phyloP scores from a whole-genome alignment of 108 stramenopile species.

The Hondaea fermentalgiana region DNA sequence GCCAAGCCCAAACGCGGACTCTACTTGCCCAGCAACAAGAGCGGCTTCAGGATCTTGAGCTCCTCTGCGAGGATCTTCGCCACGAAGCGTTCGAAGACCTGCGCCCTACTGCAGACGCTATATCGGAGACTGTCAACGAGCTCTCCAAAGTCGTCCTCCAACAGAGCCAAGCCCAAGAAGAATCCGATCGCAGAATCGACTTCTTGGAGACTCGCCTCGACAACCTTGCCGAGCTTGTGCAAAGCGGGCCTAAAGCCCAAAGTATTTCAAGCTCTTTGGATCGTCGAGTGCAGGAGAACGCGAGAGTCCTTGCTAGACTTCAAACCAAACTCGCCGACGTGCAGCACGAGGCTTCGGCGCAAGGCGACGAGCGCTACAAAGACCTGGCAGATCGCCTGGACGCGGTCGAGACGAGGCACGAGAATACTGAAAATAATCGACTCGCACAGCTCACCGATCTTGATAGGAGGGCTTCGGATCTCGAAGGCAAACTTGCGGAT shows the following conservation, averaged over 20 bases:
- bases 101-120: neutral
- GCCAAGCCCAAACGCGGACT: no score
- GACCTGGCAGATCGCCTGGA: neutral
- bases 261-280: neutral
- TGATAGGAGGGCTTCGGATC: neutral
- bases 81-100: neutral
- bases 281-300: neutral
- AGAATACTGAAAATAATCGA: neutral
- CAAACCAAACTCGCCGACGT: neutral
- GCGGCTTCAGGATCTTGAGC: neutral
- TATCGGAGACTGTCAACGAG: neutral
- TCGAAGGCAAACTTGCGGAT: neutral
- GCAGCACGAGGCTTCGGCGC: neutral
- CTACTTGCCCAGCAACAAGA: neutral
- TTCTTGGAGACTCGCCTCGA: neutral
- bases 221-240: no score
- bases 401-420: neutral
- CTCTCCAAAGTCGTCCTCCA: neutral
- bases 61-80: neutral
- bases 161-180: neutral
- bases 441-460: neutral
- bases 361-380: neutral
- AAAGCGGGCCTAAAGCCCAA: neutral
- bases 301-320: neutral
- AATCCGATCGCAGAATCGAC: neutral